These are phyloP conservation scores for Rhodotorula taiwanensis DNA, from an alignment of 768 basidiomycete genomes.

Conservation along the genomic window DNA sequence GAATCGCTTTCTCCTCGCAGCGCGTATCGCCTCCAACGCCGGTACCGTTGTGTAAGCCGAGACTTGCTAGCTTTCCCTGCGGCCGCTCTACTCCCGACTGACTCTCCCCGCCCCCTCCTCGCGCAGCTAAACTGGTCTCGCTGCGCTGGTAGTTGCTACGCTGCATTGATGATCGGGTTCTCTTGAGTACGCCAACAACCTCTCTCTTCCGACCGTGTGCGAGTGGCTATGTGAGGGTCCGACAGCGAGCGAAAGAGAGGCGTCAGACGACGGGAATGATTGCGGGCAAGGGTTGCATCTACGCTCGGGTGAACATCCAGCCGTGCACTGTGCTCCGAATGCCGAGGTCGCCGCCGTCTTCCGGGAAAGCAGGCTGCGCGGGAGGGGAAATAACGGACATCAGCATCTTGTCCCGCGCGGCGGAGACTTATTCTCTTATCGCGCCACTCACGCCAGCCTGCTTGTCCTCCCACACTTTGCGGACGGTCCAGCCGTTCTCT, in stretches of 20 bases:
- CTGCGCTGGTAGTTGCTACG: neutral
- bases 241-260: no score
- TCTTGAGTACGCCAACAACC: neutral
- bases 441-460: slow-evolving; percentile 37
- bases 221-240: no score
- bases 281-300: no score
- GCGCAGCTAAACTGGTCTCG: neutral
- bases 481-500: slow-evolving; percentile 34
- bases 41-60: slow-evolving; percentile 80
- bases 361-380: slow-evolving; percentile 41
- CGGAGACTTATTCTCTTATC: neutral
- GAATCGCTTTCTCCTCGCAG: slow-evolving; percentile 50
- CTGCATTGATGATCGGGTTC: neutral
- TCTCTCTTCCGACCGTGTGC: no score
- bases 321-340: slow-evolving; percentile 40
- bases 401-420: neutral
- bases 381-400: neutral
- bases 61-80: no score
- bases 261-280: no score
- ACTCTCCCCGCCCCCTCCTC: no score
- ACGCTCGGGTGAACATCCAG: slow-evolving; percentile 31
- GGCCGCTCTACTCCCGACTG: no score
- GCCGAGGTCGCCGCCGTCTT: slow-evolving; percentile 37
- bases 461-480: slow-evolving; percentile 34
- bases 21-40: slow-evolving; percentile 99